Conservation (phyloP, 768 basidiomycete species). For the Panaeolus cyanescens region DNA sequence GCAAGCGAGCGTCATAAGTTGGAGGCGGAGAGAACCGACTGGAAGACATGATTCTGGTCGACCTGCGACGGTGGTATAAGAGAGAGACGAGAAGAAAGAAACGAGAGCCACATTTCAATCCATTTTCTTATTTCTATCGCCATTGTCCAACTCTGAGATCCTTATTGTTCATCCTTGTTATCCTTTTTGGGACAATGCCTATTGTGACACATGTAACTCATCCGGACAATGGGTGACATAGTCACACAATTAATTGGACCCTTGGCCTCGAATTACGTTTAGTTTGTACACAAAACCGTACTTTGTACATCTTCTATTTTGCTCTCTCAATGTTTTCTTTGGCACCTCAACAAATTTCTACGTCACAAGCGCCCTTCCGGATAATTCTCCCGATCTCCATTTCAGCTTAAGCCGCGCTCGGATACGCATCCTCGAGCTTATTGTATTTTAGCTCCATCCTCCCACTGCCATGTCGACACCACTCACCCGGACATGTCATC, state of each 20-base stretch:
- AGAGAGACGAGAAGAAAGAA: conserved; percentile 14
- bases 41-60: conserved; percentile 38
- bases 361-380: neutral
- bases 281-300: neutral
- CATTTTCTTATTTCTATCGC: conserved; percentile 9
- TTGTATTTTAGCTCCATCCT: conserved; percentile 27
- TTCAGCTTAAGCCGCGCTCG: neutral
- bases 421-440: neutral
- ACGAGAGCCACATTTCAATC: conserved; percentile 9
- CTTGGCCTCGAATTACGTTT: neutral
- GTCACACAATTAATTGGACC: neutral
- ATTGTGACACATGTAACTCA: conserved; percentile 12
- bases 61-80: conserved; percentile 46
- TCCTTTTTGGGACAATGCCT: conserved; percentile 10
- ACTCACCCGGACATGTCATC: neutral
- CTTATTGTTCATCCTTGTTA: neutral
- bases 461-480: conserved; percentile 10
- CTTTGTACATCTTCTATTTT: neutral
- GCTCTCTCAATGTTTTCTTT: too few relatives aligned
- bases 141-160: conserved; percentile 4
- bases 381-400: neutral
- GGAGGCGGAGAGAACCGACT: conserved; percentile 50
- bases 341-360: neutral
- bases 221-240: conserved; percentile 6
- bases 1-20: conserved; percentile 53